phyloP scores from a whole-genome alignment of 805 yeast genomes.

The Yamadazyma endophytica region DNA sequence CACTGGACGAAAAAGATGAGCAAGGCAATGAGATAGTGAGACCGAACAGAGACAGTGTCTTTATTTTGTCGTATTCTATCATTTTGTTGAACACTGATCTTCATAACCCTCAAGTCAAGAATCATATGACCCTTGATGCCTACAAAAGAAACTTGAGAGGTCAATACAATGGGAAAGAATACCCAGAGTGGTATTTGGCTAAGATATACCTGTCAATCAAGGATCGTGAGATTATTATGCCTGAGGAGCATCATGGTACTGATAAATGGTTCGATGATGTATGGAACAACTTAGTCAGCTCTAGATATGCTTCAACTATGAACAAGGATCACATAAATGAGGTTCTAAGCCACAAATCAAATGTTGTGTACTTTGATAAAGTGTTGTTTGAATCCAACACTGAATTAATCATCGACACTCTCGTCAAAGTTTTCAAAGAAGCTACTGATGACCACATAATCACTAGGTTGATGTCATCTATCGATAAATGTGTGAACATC shows the following conservation, averaged over 20 bases:
- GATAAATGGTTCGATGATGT: slow-evolving; percentile 87
- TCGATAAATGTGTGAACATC: slow-evolving; percentile 79
- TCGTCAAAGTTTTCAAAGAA: slow-evolving; percentile 75
- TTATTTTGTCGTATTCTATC: slow-evolving; percentile 84
- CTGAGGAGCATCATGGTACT: slow-evolving; percentile 94
- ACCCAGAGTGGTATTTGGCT: slow-evolving; percentile 80
- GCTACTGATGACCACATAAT: slow-evolving; percentile 90
- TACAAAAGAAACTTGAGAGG: slow-evolving; percentile 79
- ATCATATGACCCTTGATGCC: slow-evolving; percentile 84
- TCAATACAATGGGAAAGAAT: slow-evolving; percentile 70
- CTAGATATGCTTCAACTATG: slow-evolving; percentile 25
- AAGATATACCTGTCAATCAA: slow-evolving; percentile 77
- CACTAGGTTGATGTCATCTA: slow-evolving; percentile 79
- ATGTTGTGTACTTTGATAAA: slow-evolving; percentile 58
- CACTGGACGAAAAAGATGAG: slow-evolving; percentile 9
- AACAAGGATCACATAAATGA: slow-evolving; percentile 3
- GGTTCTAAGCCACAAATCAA: slow-evolving; percentile 15
- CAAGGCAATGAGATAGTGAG: slow-evolving; percentile 45
- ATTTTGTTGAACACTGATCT: slow-evolving; percentile 93
- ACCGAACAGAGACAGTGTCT: slow-evolving; percentile 83
- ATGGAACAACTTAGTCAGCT: slow-evolving; percentile 68
- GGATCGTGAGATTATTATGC: slow-evolving; percentile 90
- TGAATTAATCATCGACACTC: slow-evolving; percentile 62
- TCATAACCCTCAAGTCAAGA: slow-evolving; percentile 88
- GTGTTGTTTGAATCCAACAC: slow-evolving; percentile 64